These are phyloP conservation scores for Liquidambar formosana DNA, from an alignment of 164 flowering plant species.

Conservation along the genomic window DNA sequence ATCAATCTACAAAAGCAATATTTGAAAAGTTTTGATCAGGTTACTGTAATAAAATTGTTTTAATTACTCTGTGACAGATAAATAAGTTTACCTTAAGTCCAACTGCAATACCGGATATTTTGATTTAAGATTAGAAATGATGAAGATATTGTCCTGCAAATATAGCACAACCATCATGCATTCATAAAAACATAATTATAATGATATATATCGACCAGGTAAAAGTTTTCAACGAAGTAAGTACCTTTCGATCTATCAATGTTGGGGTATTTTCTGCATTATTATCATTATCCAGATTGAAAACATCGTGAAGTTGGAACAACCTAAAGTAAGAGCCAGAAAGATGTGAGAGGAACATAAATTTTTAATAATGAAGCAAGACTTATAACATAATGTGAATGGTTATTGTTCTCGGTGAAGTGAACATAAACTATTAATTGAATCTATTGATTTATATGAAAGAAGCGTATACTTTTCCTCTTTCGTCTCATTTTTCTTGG, in stretches of 20 bases:
- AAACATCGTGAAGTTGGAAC: constrained; percentile 76
- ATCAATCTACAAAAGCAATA: constrained; percentile 49
- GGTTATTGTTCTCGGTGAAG: not conserved
- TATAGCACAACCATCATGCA: not conserved
- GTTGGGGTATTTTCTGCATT: constrained; percentile 84
- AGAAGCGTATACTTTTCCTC: constrained; percentile 71
- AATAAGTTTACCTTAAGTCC: constrained; percentile 62
- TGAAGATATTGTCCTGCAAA: constrained; percentile 89
- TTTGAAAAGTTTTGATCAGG: too few relatives aligned
- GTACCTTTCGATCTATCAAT: constrained; percentile 81
- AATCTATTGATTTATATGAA: not conserved
- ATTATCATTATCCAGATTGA: constrained; percentile 83
- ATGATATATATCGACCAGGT: not conserved
- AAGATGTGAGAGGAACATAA: constrained; percentile 7
- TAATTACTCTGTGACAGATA: too few relatives aligned
- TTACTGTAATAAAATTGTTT: too few relatives aligned
- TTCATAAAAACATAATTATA: not conserved
- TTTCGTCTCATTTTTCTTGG: constrained; percentile 91
- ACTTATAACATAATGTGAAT: not conserved
- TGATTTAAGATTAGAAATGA: constrained; percentile 86
- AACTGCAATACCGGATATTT: constrained; percentile 84
- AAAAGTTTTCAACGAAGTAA: not conserved
- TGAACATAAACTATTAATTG: too few relatives aligned
- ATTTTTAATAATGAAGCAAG: not conserved
- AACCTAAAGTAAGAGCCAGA: constrained; percentile 41